Conservation (phyloP, 129 eudicot genomes). For the Heracleum sosnowskyi region DNA sequence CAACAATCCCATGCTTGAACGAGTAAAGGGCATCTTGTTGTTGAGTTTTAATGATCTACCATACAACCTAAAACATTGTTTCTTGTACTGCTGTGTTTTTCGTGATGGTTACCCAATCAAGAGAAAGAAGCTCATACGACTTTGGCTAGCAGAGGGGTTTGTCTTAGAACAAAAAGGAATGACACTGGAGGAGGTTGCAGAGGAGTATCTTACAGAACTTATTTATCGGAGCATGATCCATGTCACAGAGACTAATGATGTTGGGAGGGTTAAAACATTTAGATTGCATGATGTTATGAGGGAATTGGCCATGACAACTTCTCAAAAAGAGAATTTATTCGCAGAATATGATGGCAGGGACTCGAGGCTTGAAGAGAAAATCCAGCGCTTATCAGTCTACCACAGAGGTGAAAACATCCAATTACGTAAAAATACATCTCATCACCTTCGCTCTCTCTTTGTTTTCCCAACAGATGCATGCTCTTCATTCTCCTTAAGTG, state of each 20-base stretch:
- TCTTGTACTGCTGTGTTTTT: conserved; percentile 56
- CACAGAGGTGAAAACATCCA: conserved; percentile 26
- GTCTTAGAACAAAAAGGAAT: conserved; percentile 42
- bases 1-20: conserved; percentile 38
- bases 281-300: conserved; percentile 50
- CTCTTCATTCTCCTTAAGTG: conserved; percentile 21
- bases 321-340: conserved; percentile 41
- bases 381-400: conserved; percentile 31
- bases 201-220: conserved; percentile 50
- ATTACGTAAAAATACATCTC: conserved; percentile 22
- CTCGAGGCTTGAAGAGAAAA: conserved; percentile 17
- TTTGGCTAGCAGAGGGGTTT: conserved; percentile 69
- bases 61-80: conserved; percentile 50
- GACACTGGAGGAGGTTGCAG: conserved; percentile 56
- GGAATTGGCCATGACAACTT: conserved; percentile 36
- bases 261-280: conserved; percentile 45
- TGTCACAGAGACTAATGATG: conserved; percentile 44
- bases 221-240: conserved; percentile 58
- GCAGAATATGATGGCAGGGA: conserved; percentile 29
- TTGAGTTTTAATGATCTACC: conserved; percentile 55
- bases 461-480: conserved; percentile 36
- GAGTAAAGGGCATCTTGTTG: conserved; percentile 41
- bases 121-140: conserved; percentile 52
- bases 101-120: conserved; percentile 42
- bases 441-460: conserved; percentile 46